Conservation (phyloP, 2,329 filamentous ascomycete species). For the Pseudogymnoascus sp. region DNA sequence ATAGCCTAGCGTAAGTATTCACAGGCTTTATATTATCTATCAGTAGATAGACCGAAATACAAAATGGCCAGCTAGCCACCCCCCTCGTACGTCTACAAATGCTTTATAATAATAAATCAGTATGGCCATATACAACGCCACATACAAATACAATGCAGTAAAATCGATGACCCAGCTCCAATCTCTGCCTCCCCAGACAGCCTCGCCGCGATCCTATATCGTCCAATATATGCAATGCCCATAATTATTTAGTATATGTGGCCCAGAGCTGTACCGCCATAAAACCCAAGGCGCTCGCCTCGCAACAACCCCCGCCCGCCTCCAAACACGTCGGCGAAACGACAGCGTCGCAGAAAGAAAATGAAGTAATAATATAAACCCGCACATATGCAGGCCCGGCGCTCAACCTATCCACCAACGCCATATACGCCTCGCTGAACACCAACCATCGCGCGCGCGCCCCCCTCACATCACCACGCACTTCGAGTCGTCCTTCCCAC, state of each 20-base stretch:
- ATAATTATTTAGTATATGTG: neutral
- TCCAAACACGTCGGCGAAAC: neutral
- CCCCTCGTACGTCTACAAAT: neutral
- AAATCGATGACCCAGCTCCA: neutral
- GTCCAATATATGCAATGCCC: slow-evolving; percentile 4
- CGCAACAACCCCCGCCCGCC: neutral
- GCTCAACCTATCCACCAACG: slow-evolving; percentile 7
- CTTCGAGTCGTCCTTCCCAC: slow-evolving; percentile 48
- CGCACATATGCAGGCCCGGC: neutral
- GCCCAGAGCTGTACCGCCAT: neutral
- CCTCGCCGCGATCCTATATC: neutral
- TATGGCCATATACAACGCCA: neutral
- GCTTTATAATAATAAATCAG: neutral
- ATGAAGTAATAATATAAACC: neutral
- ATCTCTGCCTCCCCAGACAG: neutral
- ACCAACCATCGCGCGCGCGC: neutral
- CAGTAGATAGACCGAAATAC: neutral
- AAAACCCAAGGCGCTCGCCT: neutral
- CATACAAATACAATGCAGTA: neutral
- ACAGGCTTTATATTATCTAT: neutral
- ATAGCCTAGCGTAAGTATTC: neutral
- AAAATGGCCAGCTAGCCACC: neutral
- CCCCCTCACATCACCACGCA: slow-evolving; percentile 50
- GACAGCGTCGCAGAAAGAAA: neutral
- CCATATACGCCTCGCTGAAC: slow-evolving; percentile 6